phyloP scores from a whole-genome alignment of 2,329 filamentous ascomycete genomes.

The Epichloe brachyelytri region DNA sequence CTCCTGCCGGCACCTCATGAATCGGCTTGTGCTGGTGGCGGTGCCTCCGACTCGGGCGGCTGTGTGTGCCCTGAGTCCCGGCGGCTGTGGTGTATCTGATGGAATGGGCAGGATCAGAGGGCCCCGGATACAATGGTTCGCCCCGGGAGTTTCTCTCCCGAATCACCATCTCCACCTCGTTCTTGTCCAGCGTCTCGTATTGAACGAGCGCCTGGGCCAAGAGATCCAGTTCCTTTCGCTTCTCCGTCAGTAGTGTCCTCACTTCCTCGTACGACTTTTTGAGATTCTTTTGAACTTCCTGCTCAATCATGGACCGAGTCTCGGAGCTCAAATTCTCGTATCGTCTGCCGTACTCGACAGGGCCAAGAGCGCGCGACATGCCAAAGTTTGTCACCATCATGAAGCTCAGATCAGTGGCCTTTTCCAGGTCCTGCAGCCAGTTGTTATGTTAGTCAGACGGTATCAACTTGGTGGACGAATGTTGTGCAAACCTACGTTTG shows the following conservation, averaged over 20 bases:
- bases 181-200: constrained; percentile 82
- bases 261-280: constrained; percentile 72
- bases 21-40: constrained; percentile 20
- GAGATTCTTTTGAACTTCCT: constrained; percentile 73
- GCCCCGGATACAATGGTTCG: constrained; percentile 46
- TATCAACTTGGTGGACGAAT: background rate
- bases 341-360: constrained; percentile 73
- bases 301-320: constrained; percentile 77
- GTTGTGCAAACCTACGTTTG: constrained; percentile 43
- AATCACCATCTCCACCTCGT: constrained; percentile 84
- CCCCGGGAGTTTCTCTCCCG: constrained; percentile 63
- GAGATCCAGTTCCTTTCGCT: constrained; percentile 73
- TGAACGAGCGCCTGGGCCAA: constrained; percentile 82
- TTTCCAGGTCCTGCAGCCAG: constrained; percentile 58
- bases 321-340: constrained; percentile 74
- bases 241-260: constrained; percentile 54
- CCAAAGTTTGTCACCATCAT: constrained; percentile 79
- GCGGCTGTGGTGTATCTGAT: constrained; percentile 20
- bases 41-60: constrained; percentile 15
- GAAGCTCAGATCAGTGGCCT: constrained; percentile 72
- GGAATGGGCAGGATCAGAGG: constrained; percentile 27
- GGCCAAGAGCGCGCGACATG: constrained; percentile 79
- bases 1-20: constrained; percentile 12
- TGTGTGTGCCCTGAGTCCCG: constrained; percentile 23
- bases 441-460: constrained; percentile 19